Percentiles rank a stretch among this genome's conserved stretches.
Conservation (phyloP, 352 stramenopile genomes). For the Pythium angustatum region DNA sequence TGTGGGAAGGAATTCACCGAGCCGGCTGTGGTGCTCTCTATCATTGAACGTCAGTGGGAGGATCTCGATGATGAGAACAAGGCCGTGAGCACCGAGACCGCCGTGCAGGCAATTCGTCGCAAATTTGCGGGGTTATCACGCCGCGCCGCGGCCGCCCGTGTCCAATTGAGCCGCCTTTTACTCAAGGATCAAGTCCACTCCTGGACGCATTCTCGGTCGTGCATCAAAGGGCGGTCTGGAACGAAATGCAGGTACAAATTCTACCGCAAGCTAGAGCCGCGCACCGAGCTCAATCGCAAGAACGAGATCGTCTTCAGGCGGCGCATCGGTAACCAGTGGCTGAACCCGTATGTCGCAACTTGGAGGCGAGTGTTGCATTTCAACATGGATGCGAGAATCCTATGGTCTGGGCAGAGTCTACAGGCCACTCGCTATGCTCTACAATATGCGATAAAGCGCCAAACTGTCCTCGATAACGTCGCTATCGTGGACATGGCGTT, state of each 20-base stretch:
- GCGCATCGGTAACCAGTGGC: constrained; percentile 30
- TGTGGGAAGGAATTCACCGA: constrained; percentile 4
- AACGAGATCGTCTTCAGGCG: constrained; percentile 22
- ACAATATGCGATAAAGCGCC: constrained; percentile 29
- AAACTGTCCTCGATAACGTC: constrained; percentile 31
- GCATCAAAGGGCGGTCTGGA: constrained; percentile 18
- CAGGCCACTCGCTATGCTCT: constrained; percentile 25
- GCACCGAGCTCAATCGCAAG: constrained; percentile 6
- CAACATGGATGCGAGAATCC: constrained; percentile 32
- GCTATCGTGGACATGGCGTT: constrained; percentile 29
- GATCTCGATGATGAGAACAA: constrained; percentile 16
- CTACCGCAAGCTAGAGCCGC: constrained; percentile 8
- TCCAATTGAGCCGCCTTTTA: constrained; percentile 29
- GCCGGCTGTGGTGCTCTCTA: background rate
- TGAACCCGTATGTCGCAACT: constrained; percentile 24
- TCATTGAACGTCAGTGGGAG: constrained; percentile 11
- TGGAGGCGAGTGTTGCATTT: constrained; percentile 32
- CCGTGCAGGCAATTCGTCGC: constrained; percentile 8
- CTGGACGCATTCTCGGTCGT: constrained; percentile 21
- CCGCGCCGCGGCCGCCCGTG: background rate
- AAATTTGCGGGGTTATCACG: constrained; percentile 20
- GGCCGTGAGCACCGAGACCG: background rate
- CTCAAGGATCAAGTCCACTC: constrained; percentile 26
- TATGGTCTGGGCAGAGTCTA: constrained; percentile 20
- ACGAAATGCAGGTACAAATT: constrained; percentile 34